Evolutionary conservation across 2,329 filamentous ascomycete species (phyloP).

Genomic region (Endoconidiophora laricicola): DNA sequence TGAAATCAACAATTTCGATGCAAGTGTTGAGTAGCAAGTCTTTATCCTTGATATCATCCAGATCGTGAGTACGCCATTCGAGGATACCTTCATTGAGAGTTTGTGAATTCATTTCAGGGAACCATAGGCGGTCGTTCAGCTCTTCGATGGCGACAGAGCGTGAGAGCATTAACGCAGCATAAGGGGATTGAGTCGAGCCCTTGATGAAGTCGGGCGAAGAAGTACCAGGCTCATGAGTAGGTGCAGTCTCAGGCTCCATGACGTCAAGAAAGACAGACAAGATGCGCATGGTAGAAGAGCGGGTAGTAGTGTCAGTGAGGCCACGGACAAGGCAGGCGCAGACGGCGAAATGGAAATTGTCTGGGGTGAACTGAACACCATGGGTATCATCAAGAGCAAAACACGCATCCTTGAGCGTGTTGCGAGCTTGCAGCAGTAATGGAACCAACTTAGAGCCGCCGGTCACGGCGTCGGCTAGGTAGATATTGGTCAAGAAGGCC

Average conservation of each 20-base stretch:
- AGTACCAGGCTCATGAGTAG: constrained; percentile 16
- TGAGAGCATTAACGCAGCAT: constrained; percentile 42
- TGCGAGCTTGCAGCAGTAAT: constrained; percentile 42
- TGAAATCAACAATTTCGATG: constrained; percentile 50
- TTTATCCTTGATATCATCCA: constrained; percentile 36
- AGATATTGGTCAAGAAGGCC: constrained; percentile 47
- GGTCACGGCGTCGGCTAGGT: constrained; percentile 40
- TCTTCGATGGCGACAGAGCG: constrained; percentile 41
- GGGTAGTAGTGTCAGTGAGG: constrained; percentile 44
- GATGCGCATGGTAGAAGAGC: constrained; percentile 40
- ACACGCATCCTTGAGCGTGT: constrained; percentile 44
- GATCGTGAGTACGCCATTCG: constrained; percentile 26
- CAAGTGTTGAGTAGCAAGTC: constrained; percentile 46
- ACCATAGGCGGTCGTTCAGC: constrained; percentile 45
- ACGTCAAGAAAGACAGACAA: constrained; percentile 41
- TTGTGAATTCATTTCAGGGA: constrained; percentile 34
- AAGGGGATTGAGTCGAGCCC: constrained; percentile 28
- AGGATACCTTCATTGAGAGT: constrained; percentile 24
- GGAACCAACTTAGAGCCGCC: constrained; percentile 38
- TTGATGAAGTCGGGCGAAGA: constrained; percentile 16
- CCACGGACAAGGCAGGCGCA: constrained; percentile 48
- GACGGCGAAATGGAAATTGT: constrained; percentile 51
- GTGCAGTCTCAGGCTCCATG: constrained; percentile 16
- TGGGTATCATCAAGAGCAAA: constrained; percentile 46
- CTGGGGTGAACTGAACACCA: constrained; percentile 44